Base-by-base conservation (phyloP, 2,329 filamentous ascomycete genomes). In the Huntiella decipiens region DNA sequence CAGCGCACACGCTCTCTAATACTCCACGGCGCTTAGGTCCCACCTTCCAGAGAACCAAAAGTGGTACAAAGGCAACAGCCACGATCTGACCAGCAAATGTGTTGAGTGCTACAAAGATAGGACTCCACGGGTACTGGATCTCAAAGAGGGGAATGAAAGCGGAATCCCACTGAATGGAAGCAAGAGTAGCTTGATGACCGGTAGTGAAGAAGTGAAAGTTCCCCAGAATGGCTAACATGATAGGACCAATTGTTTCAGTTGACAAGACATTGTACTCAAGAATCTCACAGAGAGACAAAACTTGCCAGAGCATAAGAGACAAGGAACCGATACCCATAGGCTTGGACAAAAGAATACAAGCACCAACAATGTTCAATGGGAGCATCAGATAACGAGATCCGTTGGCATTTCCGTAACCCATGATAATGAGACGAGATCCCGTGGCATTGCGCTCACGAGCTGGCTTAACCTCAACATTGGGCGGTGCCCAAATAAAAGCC, bases 191-290 rank as follows among this genome's bases (percentile, higher is more conserved):
- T 62, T 96, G 88, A 61, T 98, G 91, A 51, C 91, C 91, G 0
- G 91, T 98, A 58, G 93, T 95, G 74, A 98, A 98, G 67, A 79
- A 98, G 66, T 95, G 79, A 62, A 88, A 93, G 56, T 82, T 85
- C 50, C 87, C 91, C 1, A 98, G 74, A n/a, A 96, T 64, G 8
- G 78, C 88, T 19, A 96, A 73, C 51, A 92, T 70, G 35, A 91
- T 66, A 15, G 91, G 87, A 0, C 86, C 88, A 54, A 96, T 81
- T 5, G 85, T 70, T 38, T 77, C 77, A 42, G 73, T 66, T 12
- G 78, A 74, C 35, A 80, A 59, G 50, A 63, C 59, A 56, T 74
- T 71, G 53, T 75, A 64, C 57, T 81, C 73, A 40, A 79, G 58
- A 52, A 80, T 66, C 58, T 81, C 74, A 50, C 71, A 58, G n/a